These are phyloP conservation scores for Mimosa pudica DNA, from an alignment of 306 rosid species.

Conservation along the genomic window DNA sequence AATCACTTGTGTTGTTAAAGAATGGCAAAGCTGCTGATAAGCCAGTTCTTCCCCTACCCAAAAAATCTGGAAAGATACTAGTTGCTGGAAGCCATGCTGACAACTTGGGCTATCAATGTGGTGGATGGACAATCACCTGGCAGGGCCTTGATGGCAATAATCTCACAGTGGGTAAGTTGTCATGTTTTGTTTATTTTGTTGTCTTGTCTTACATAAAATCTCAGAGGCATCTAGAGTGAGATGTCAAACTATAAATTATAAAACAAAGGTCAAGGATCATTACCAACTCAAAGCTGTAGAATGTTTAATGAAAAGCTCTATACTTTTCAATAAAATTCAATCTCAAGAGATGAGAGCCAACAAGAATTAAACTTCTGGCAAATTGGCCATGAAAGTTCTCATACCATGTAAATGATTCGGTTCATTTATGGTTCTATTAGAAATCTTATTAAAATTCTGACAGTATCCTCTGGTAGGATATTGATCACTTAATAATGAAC, in stretches of 20 bases:
- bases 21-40: conserved; percentile 58
- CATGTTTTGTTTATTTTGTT: conserved; percentile 3
- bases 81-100: conserved; percentile 92
- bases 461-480: background rate
- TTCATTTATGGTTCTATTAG: background rate
- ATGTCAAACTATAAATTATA: background rate
- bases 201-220: background rate
- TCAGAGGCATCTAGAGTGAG: background rate
- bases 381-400: background rate
- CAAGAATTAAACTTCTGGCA: background rate
- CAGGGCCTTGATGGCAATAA: conserved; percentile 81
- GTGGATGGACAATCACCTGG: conserved; percentile 99
- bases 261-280: background rate
- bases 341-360: background rate
- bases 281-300: background rate
- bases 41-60: conserved; percentile 90
- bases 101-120: conserved; percentile 89
- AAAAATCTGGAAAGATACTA: conserved; percentile 70
- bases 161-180: conserved; percentile 65
- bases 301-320: background rate
- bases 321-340: background rate
- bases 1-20: conserved; percentile 84
- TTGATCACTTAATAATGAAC: background rate
- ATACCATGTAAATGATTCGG: background rate
- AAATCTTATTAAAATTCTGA: background rate